Conservation (phyloP, 345 rosid genomes). For the Syzygium aqueum region DNA sequence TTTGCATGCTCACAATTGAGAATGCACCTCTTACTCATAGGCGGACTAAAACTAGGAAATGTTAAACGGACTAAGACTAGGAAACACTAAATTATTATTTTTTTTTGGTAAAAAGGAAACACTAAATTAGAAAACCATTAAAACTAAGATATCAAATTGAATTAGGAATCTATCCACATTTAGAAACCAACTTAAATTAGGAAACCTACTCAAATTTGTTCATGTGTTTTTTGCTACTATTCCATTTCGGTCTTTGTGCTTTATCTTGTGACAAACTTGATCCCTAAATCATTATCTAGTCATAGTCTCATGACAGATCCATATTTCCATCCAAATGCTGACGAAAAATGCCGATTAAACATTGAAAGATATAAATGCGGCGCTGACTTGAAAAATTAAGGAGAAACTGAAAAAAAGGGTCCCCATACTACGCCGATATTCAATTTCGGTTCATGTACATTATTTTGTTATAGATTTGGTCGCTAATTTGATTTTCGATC, state of each 20-base stretch:
- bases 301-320: background rate
- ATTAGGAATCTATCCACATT: background rate
- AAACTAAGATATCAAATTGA: background rate
- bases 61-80: background rate
- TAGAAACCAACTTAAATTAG: background rate
- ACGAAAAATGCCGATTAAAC: background rate
- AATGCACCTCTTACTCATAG: background rate
- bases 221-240: background rate
- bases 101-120: too few species aligned
- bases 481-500: background rate
- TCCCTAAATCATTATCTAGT: background rate
- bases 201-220: background rate
- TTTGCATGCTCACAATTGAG: background rate
- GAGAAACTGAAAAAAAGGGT: background rate
- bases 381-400: background rate
- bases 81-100: background rate
- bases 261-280: background rate
- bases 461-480: background rate
- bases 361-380: background rate
- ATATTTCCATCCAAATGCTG: background rate
- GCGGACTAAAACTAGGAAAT: background rate
- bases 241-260: background rate
- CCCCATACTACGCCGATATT: background rate
- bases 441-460: background rate
- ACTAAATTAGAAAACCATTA: background rate